These are phyloP conservation scores for Trichoderma simmonsii DNA, from an alignment of 2,329 filamentous ascomycete species.

Conservation along the genomic window DNA sequence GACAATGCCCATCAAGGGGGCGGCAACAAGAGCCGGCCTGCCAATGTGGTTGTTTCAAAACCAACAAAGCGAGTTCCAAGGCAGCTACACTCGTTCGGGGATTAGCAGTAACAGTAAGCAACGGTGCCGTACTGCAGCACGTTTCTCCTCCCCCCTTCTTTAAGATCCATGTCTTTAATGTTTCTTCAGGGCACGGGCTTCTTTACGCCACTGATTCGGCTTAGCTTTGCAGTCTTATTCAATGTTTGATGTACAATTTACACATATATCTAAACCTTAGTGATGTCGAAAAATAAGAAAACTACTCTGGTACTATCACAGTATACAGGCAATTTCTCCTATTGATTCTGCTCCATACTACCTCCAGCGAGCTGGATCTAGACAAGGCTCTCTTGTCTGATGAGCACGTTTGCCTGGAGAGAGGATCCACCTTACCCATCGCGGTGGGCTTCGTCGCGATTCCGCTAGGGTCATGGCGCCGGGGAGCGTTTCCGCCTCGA, in stretches of 20 bases:
- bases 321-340: background rate
- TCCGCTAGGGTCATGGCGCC: slow-evolving; percentile 23
- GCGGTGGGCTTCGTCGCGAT: background rate
- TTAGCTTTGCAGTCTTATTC: background rate
- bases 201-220: background rate
- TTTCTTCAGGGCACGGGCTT: background rate
- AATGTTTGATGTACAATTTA: background rate
- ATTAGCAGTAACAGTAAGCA: background rate
- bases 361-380: background rate
- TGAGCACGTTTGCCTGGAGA: slow-evolving; percentile 1
- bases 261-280: background rate
- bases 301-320: background rate
- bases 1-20: background rate
- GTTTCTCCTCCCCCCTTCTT: background rate
- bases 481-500: slow-evolving; percentile 32
- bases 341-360: background rate
- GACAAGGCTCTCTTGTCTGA: background rate
- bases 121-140: background rate
- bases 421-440: background rate
- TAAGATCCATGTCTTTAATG: background rate
- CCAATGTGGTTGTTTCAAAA: background rate
- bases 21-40: background rate
- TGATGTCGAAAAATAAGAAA: background rate
- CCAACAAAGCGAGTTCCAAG: background rate
- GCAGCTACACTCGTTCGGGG: background rate